Conservation (phyloP, 2,329 filamentous ascomycete species). For the Septoria linicola region DNA sequence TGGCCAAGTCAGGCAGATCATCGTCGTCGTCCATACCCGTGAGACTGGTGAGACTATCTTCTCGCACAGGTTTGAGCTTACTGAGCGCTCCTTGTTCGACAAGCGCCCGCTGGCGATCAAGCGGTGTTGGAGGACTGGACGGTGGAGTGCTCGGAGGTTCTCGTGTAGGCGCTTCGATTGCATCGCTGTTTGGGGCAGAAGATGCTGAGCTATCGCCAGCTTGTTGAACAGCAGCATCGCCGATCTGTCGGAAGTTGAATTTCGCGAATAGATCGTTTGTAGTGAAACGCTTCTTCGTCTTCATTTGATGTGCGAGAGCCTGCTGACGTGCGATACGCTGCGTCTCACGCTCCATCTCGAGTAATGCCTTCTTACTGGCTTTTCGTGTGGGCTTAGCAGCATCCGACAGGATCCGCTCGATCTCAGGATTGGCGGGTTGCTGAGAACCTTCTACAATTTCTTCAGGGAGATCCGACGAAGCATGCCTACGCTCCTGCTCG, state of each 20-base stretch:
- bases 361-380: conserved; percentile 89
- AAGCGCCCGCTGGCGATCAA: conserved; percentile 37
- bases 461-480: conserved; percentile 33
- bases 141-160: conserved; percentile 43
- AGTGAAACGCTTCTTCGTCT: conserved; percentile 82
- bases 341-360: conserved; percentile 93
- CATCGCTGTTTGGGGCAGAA: conserved; percentile 36
- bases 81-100: conserved; percentile 37
- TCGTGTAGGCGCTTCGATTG: conserved; percentile 20
- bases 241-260: conserved; percentile 63
- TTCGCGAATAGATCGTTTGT: conserved; percentile 78
- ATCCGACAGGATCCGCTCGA: conserved; percentile 37
- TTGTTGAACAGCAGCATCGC: conserved; percentile 4
- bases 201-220: conserved; percentile 27
- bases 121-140: conserved; percentile 45
- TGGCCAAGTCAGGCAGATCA: conserved; percentile 31
- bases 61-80: conserved; percentile 33
- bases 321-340: conserved; percentile 86
- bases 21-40: conserved; percentile 31
- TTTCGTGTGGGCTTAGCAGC: conserved; percentile 70
- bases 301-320: conserved; percentile 85
- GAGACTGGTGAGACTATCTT: conserved; percentile 34
- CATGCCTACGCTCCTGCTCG: conserved; percentile 16
- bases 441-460: conserved; percentile 28
- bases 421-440: conserved; percentile 25